These are phyloP conservation scores for Isoetes taiwanensis DNA, from an alignment of 75 land plant genomes.

Conservation along the genomic window DNA sequence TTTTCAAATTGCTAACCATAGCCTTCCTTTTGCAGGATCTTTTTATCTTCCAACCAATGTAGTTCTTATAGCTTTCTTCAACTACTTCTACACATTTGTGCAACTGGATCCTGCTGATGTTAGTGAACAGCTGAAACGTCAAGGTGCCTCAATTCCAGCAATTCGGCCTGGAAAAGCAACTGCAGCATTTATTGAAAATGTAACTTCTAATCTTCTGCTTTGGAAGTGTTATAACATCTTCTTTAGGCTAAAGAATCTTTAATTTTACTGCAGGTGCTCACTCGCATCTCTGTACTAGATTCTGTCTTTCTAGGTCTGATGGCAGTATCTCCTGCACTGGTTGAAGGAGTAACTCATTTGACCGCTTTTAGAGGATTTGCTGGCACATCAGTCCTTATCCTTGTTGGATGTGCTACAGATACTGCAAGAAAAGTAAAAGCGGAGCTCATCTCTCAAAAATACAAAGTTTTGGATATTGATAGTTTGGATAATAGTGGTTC, in stretches of 20 bases:
- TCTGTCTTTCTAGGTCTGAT: slow-evolving; percentile 84
- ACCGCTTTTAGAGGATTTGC: slow-evolving; percentile 98
- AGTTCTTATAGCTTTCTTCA: slow-evolving; percentile 96
- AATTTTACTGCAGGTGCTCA: slow-evolving; percentile 50
- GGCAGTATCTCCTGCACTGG: slow-evolving; percentile 84
- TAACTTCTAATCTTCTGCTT: slow-evolving; percentile 22
- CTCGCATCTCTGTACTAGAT: slow-evolving; percentile 92
- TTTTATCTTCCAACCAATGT: slow-evolving; percentile 90
- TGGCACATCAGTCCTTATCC: slow-evolving; percentile 93
- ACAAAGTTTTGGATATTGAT: slow-evolving; percentile 89
- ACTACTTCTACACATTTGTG: slow-evolving; percentile 95
- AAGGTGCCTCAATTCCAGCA: slow-evolving; percentile 96
- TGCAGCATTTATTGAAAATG: slow-evolving; percentile 69
- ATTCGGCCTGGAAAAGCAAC: slow-evolving; percentile 96
- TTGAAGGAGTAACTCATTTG: slow-evolving; percentile 83
- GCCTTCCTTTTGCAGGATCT: slow-evolving; percentile 35
- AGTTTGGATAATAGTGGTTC: slow-evolving; percentile 35
- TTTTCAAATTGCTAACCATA: background rate
- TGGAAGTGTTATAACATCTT: background rate
- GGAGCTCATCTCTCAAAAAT: slow-evolving; percentile 98
- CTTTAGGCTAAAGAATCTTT: background rate
- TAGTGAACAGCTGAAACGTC: slow-evolving; percentile 97
- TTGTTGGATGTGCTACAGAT: slow-evolving; percentile 98
- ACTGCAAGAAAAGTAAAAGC: slow-evolving; percentile 98
- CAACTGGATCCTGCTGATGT: slow-evolving; percentile 98